phyloP scores from a whole-genome alignment of 2,329 filamentous ascomycete species.

The Didymella pomorum region DNA sequence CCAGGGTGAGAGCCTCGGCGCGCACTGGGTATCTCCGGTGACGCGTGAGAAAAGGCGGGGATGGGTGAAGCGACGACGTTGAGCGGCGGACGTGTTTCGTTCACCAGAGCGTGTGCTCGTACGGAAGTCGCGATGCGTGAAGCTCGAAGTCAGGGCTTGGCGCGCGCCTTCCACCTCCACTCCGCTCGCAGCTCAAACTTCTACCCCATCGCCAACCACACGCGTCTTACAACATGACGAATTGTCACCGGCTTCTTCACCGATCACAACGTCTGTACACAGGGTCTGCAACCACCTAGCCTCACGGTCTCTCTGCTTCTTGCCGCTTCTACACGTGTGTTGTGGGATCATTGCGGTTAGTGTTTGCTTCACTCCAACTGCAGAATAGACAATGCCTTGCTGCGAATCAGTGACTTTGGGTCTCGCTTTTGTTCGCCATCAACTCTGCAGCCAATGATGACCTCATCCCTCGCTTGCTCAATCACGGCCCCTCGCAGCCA shows the following conservation, averaged over 20 bases:
- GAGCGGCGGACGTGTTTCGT: not conserved
- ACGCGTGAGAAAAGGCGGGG: not conserved
- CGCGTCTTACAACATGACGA: not conserved
- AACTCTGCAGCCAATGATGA: constrained; percentile 8
- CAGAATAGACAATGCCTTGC: constrained; percentile 22
- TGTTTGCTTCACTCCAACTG: constrained; percentile 34
- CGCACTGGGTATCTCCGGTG: not conserved
- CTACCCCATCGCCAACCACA: constrained; percentile 6
- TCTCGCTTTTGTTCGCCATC: not conserved
- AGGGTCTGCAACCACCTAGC: constrained; percentile 23
- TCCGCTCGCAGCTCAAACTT: constrained; percentile 10
- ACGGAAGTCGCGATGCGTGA: constrained; percentile 36
- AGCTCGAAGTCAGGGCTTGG: constrained; percentile 27
- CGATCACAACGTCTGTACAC: constrained; percentile 17
- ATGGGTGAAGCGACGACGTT: constrained; percentile 7
- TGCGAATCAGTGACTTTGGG: constrained; percentile 2
- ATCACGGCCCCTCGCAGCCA: constrained; percentile 18
- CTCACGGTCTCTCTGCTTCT: constrained; percentile 2
- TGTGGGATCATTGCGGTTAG: constrained; percentile 16
- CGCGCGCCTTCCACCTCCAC: constrained; percentile 14
- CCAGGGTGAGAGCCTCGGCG: not conserved
- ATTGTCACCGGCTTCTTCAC: constrained; percentile 15
- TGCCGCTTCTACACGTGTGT: constrained; percentile 12
- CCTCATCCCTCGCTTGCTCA: constrained; percentile 17
- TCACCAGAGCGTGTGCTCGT: constrained; percentile 3